These are phyloP conservation scores for Peronospora farinosa DNA, from an alignment of 352 stramenopile genomes.

Conservation along the genomic window DNA sequence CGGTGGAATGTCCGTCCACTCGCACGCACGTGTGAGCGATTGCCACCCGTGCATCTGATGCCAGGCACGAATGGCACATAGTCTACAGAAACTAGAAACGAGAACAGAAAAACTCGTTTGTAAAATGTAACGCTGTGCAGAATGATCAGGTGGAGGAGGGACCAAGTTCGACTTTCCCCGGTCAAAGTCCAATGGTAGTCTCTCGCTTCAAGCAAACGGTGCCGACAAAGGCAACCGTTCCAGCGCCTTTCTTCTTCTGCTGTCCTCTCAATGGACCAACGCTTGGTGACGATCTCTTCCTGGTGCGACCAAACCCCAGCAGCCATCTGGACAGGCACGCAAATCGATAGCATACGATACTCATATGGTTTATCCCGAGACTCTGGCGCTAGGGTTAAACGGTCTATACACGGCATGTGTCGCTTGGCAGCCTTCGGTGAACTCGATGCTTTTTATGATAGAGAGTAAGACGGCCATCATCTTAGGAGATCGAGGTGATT, in stretches of 20 bases:
- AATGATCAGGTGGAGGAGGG: background rate
- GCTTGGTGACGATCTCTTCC: background rate
- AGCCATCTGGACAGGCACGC: background rate
- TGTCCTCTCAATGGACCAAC: constrained; percentile 13
- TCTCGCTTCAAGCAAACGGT: constrained; percentile 14
- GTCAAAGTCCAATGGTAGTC: background rate
- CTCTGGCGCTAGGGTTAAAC: background rate
- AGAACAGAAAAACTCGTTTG: constrained; percentile 1
- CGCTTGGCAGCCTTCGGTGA: background rate
- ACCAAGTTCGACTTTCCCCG: background rate
- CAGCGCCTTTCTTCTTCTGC: constrained; percentile 21
- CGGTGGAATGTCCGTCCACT: background rate
- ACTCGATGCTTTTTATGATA: background rate
- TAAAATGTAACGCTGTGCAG: background rate
- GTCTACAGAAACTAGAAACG: background rate
- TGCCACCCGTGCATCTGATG: constrained; percentile 11
- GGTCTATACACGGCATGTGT: background rate
- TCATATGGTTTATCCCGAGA: background rate
- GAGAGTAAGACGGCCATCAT: background rate
- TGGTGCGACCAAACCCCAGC: too few species aligned
- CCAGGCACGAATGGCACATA: constrained; percentile 2
- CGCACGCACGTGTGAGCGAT: constrained; percentile 5
- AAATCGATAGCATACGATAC: background rate
- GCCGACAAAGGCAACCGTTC: constrained; percentile 22
- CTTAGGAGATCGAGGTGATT: background rate